phyloP scores from a whole-genome alignment of 768 basidiomycete genomes.

The Boletellus ananas region DNA sequence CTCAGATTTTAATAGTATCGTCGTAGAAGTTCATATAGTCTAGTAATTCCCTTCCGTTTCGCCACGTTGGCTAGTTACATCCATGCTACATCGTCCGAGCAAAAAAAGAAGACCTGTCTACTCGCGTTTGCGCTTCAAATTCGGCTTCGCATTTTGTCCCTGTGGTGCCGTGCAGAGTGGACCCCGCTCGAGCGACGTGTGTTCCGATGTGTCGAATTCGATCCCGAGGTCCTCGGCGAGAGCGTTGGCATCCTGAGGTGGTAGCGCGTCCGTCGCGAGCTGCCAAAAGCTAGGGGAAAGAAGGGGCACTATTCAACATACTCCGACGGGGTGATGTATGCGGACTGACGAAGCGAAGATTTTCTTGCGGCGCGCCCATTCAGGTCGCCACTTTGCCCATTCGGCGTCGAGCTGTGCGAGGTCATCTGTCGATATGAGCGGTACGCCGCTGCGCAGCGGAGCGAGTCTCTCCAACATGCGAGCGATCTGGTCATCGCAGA shows the following conservation, averaged over 20 bases:
- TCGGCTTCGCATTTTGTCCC: slow-evolving; percentile 26
- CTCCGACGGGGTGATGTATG: background rate
- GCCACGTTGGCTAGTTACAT: background rate
- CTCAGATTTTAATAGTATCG: background rate
- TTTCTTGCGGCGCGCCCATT: slow-evolving; percentile 77
- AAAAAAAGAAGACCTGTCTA: slow-evolving; percentile 5
- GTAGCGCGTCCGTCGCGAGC: slow-evolving; percentile 60
- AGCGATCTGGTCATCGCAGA: slow-evolving; percentile 38
- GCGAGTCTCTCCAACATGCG: slow-evolving; percentile 48
- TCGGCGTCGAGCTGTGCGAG: slow-evolving; percentile 64
- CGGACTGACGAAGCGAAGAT: slow-evolving; percentile 45
- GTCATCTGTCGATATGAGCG: slow-evolving; percentile 68
- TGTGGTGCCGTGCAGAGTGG: slow-evolving; percentile 45
- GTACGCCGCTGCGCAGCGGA: slow-evolving; percentile 61
- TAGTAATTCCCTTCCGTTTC: background rate
- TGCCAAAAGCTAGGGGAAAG: slow-evolving; percentile 68
- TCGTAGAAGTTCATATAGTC: background rate
- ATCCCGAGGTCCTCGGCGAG: slow-evolving; percentile 82
- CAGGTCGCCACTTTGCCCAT: slow-evolving; percentile 73
- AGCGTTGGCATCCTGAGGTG: slow-evolving; percentile 58
- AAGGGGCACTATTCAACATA: slow-evolving; percentile 3
- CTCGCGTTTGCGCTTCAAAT: slow-evolving; percentile 52
- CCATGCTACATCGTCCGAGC: background rate
- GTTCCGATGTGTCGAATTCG: slow-evolving; percentile 73
- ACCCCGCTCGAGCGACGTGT: slow-evolving; percentile 58